Base-by-base conservation (phyloP, 441 rosid genomes). In the Francoa sonchifolia region DNA sequence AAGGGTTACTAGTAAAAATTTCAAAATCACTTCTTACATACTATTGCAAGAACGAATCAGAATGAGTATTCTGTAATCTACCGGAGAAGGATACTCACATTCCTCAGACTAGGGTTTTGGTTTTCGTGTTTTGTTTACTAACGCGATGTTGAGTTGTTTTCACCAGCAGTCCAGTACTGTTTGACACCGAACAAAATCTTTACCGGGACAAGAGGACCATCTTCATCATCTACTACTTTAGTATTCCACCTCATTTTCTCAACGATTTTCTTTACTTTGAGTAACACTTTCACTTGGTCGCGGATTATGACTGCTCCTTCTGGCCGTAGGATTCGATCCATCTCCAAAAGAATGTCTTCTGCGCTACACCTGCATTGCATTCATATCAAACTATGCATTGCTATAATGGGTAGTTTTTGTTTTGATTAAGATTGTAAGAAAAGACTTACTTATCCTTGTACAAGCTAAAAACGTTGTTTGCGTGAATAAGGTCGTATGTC, bases 101-200 rank as follows among this genome's bases (percentile, higher is more conserved):
- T 21, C 3, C 6, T 21, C 25, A 21, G 25, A 21, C n/a, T n/a
- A n/a, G n/a, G n/a, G n/a, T n/a, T n/a, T n/a, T n/a, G n/a, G n/a
- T n/a, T n/a, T n/a, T n/a, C n/a, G n/a, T n/a, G n/a, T n/a, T n/a
- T n/a, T n/a, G n/a, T n/a, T n/a, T n/a, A 21, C 25, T 21, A 2
- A 21, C 25, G 25, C 25, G 6, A 21, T 2, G 25, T 2, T 21
- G 25, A 2, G 6, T 2, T 6, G 25, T 21, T 21, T 2, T 6
- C 25, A 6, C 25, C 6, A 1, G 71, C 71, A 13, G 80, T 68
- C 78, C 78, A 64, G 7, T 68, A 73, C 1, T 59, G 19, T 37
- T 75, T 79, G 23, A 79, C 78, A 1, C 76, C 80, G 44, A 75
- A 72, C 10, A 79, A 56, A 41, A 79, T 71, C 63, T 79, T 79